phyloP scores from a whole-genome alignment of 208 protist species.

The Borovskyia barvae region DNA sequence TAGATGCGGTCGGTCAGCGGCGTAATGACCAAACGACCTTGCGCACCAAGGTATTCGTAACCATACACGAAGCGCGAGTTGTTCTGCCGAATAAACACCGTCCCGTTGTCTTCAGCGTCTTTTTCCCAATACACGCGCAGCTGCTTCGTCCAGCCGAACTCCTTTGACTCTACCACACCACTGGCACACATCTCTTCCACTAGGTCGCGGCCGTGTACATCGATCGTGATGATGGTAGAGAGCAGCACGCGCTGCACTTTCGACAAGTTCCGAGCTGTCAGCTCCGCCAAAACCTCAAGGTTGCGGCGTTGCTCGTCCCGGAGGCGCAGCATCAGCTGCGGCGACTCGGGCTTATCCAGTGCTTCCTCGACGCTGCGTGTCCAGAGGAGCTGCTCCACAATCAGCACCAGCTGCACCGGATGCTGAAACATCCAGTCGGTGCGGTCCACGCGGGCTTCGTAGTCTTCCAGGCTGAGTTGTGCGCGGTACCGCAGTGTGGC shows the following conservation, averaged over 20 bases:
- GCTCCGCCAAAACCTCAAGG: slow-evolving; percentile 88
- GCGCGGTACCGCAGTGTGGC: slow-evolving; percentile 84
- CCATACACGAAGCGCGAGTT: slow-evolving; percentile 96
- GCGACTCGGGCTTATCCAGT: slow-evolving; percentile 70
- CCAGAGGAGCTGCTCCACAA: slow-evolving; percentile 95
- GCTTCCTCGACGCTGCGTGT: slow-evolving; percentile 91
- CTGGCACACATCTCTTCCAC: slow-evolving; percentile 93
- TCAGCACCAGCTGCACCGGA: slow-evolving; percentile 93
- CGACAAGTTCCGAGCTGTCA: slow-evolving; percentile 89
- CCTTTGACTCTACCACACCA: slow-evolving; percentile 68
- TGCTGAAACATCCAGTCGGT: slow-evolving; percentile 92
- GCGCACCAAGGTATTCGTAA: slow-evolving; percentile 98
- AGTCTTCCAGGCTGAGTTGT: slow-evolving; percentile 88
- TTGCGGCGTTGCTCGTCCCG: slow-evolving; percentile 72
- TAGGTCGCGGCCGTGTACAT: slow-evolving; percentile 97
- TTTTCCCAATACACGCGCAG: slow-evolving; percentile 97
- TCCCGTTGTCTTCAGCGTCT: slow-evolving; percentile 87
- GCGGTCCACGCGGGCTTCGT: slow-evolving; percentile 72
- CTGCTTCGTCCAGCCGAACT: slow-evolving; percentile 98
- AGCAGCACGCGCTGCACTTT: slow-evolving; percentile 92
- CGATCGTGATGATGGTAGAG: slow-evolving; percentile 96
- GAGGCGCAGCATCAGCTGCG: slow-evolving; percentile 73
- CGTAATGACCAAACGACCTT: slow-evolving; percentile 97
- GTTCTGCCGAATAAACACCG: slow-evolving; percentile 94
- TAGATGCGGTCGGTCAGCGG: slow-evolving; percentile 98